phyloP scores from a whole-genome alignment of 2,329 filamentous ascomycete species.

The Colletotrichum tabaci region DNA sequence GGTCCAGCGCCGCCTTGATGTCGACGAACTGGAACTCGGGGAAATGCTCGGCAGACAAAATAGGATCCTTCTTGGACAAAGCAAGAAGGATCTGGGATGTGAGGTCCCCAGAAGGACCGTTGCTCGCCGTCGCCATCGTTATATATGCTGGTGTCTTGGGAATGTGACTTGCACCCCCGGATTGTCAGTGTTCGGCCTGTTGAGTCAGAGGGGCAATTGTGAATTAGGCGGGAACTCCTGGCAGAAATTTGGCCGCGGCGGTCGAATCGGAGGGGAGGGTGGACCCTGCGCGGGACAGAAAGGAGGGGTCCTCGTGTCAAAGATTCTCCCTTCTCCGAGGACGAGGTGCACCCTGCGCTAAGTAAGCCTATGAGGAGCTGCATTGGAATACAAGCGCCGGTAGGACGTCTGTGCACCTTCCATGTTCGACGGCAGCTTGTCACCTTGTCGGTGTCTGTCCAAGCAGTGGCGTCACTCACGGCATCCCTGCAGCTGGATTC shows the following conservation, averaged over 20 bases:
- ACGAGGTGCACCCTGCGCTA: neutral
- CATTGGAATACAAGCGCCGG: neutral
- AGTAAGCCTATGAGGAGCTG: neutral
- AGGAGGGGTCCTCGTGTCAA: conserved; percentile 41
- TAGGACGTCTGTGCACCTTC: conserved; percentile 17
- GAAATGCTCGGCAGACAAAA: conserved; percentile 80
- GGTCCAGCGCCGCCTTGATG: conserved; percentile 90
- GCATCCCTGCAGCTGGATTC: conserved; percentile 38
- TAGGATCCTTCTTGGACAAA: conserved; percentile 73
- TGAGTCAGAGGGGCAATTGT: conserved; percentile 41
- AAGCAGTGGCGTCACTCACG: conserved; percentile 39
- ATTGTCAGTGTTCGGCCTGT: conserved; percentile 34
- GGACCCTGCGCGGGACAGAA: conserved; percentile 32
- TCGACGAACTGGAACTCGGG: conserved; percentile 75
- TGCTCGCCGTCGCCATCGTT: conserved; percentile 61
- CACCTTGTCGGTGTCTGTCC: neutral
- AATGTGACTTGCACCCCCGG: conserved; percentile 18
- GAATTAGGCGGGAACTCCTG: conserved; percentile 33
- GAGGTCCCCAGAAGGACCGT: conserved; percentile 67
- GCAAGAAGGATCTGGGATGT: conserved; percentile 75
- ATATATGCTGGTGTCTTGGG: conserved; percentile 20
- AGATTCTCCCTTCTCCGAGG: conserved; percentile 25
- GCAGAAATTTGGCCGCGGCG: conserved; percentile 37
- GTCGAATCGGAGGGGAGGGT: conserved; percentile 40
- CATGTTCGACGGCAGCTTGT: conserved; percentile 8